Percentiles rank a stretch among this genome's conserved stretches.
Evolutionary conservation across 73 alveolate genomes (phyloP).

Genomic region (Tetrahymena elliotti): DNA sequence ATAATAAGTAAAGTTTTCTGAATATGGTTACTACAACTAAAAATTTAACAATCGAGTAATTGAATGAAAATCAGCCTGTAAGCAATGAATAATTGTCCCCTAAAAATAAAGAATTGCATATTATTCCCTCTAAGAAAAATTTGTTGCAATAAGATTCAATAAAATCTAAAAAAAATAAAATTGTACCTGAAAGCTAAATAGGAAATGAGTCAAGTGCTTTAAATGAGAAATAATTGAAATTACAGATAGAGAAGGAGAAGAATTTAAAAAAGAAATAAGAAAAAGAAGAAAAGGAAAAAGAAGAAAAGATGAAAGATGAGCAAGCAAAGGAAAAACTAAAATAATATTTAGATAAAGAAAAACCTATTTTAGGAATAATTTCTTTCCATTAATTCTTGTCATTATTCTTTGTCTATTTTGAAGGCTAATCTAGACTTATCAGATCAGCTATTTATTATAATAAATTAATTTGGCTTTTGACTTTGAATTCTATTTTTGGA

Average conservation of each 20-base stretch:
- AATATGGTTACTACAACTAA: not conserved
- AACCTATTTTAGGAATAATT: not conserved
- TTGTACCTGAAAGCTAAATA: not conserved
- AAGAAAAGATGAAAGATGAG: not conserved
- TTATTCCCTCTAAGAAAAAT: not conserved
- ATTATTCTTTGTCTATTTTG: not conserved
- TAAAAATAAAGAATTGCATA: not conserved
- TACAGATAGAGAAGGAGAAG: not conserved
- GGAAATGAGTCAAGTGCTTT: not conserved
- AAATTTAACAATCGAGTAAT: not conserved
- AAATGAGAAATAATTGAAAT: not conserved
- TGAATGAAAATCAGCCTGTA: not conserved
- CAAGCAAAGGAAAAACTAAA: not conserved
- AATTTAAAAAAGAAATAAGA: not conserved
- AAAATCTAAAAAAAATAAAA: too few relatives aligned
- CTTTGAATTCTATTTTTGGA: not conserved
- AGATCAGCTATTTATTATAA: not conserved
- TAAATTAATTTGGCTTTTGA: not conserved
- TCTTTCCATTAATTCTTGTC: not conserved
- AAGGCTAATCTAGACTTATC: not conserved
- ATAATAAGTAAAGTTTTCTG: not conserved
- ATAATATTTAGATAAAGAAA: not conserved
- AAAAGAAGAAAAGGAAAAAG: not conserved
- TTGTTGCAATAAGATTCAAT: not conserved
- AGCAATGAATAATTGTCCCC: not conserved